Evolutionary conservation across 1,284 basidiomycete genomes (phyloP).

Genomic region (Ustilago shanxiensis): DNA sequence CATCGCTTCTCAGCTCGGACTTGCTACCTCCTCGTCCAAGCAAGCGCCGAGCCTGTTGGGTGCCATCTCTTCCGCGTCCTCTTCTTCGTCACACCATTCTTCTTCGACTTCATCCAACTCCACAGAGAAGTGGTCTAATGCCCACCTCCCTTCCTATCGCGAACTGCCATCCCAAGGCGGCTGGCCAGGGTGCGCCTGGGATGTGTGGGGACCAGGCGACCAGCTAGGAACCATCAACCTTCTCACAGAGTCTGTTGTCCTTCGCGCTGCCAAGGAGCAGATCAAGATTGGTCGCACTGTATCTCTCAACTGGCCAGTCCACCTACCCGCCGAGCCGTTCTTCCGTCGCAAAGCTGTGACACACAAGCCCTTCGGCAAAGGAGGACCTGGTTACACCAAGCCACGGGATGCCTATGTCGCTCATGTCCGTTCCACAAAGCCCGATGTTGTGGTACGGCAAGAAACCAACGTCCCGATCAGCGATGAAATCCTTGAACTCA

Average conservation of each 20-base stretch:
- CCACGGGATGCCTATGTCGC: constrained; percentile 37
- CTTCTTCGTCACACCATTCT: constrained; percentile 8
- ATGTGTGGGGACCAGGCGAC: constrained; percentile 79
- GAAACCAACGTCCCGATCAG: constrained; percentile 41
- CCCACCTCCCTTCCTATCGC: constrained; percentile 44
- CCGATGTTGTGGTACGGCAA: constrained; percentile 25
- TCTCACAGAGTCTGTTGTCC: constrained; percentile 77
- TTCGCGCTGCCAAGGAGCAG: constrained; percentile 76
- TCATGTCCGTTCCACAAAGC: constrained; percentile 12
- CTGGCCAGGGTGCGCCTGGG: constrained; percentile 74
- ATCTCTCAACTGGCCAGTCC: constrained; percentile 61
- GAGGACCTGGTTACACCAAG: constrained; percentile 31
- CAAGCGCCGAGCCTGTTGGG: constrained; percentile 28
- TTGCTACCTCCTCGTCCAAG: constrained; percentile 44
- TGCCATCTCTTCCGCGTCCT: constrained; percentile 18
- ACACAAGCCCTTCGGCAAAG: constrained; percentile 51
- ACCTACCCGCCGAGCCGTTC: constrained; percentile 58
- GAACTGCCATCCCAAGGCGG: constrained; percentile 59
- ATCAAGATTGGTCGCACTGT: constrained; percentile 71
- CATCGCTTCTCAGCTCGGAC: constrained; percentile 53
- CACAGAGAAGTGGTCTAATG: constrained; percentile 44
- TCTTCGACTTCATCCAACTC: constrained; percentile 9
- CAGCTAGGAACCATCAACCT: constrained; percentile 80
- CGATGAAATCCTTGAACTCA: constrained; percentile 73
- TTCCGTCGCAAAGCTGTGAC: constrained; percentile 49